Conservation (phyloP, 768 basidiomycete genomes). For the Kwoniella sp. region DNA sequence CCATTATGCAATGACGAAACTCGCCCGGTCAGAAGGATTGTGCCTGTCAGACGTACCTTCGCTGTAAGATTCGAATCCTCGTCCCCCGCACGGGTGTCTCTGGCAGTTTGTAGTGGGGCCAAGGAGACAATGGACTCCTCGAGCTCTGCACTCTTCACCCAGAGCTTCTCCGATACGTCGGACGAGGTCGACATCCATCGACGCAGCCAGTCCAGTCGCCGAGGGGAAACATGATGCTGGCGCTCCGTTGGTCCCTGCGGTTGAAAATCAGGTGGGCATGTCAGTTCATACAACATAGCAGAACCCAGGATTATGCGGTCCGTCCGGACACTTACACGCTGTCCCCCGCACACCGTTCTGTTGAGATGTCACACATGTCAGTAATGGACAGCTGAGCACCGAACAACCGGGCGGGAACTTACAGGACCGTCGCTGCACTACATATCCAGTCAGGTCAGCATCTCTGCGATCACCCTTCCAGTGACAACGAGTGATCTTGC, state of each 20-base stretch:
- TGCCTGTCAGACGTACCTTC: slow-evolving; percentile 27
- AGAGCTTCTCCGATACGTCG: slow-evolving; percentile 61
- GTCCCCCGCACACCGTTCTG: slow-evolving; percentile 40
- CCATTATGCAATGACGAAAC: background rate
- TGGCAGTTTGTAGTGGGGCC: slow-evolving; percentile 86
- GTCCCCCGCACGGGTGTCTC: slow-evolving; percentile 58
- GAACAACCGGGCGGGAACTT: slow-evolving; percentile 2
- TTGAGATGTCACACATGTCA: background rate
- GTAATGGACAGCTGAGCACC: too few relatives aligned
- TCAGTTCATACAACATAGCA: background rate
- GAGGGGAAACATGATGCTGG: slow-evolving; percentile 66
- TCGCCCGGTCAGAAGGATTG: background rate
- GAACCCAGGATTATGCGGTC: too few relatives aligned
- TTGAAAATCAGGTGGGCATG: background rate
- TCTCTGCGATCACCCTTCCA: background rate
- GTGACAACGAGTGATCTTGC: background rate
- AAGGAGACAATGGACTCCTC: slow-evolving; percentile 61
- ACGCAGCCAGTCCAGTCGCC: slow-evolving; percentile 64
- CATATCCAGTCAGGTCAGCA: slow-evolving; percentile 6
- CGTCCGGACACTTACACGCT: slow-evolving; percentile 29
- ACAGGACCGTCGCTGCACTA: slow-evolving; percentile 38
- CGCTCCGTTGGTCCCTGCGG: slow-evolving; percentile 63
- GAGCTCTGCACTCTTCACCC: slow-evolving; percentile 63
- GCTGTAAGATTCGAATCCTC: slow-evolving; percentile 57
- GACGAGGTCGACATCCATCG: slow-evolving; percentile 64